Conservation (phyloP, 768 basidiomycete species). For the Mycena belliarum region DNA sequence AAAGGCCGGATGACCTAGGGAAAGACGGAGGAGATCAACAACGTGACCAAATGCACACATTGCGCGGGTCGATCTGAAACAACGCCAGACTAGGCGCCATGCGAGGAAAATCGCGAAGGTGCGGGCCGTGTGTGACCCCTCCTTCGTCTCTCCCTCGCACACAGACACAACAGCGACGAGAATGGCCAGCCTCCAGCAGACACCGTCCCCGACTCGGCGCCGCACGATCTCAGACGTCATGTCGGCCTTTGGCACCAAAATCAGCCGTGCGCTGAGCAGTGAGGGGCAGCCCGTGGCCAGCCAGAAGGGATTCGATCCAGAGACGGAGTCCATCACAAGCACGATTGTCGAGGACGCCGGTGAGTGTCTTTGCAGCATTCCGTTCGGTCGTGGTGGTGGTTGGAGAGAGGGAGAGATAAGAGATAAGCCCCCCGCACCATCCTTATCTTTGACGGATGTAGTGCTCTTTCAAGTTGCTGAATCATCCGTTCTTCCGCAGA, state of each 20-base stretch:
- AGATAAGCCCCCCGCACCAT: neutral
- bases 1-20: too few species aligned
- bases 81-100: too few species aligned
- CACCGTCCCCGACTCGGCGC: neutral
- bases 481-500: neutral
- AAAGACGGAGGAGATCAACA: too few species aligned
- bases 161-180: too few species aligned
- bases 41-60: too few species aligned
- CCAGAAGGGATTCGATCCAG: neutral
- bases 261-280: slow-evolving; percentile 15
- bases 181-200: neutral
- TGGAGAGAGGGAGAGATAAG: neutral
- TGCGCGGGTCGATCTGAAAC: too few species aligned
- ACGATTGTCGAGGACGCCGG: slow-evolving; percentile 7
- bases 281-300: slow-evolving; percentile 2
- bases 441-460: too few species aligned
- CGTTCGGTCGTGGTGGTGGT: slow-evolving; percentile 7
- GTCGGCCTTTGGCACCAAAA: slow-evolving; percentile 12
- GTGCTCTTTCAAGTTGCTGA: too few species aligned
- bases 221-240: slow-evolving; percentile 10
- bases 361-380: slow-evolving; percentile 1
- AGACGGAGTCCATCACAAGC: slow-evolving; percentile 12
- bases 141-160: too few species aligned
- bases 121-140: too few species aligned
- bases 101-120: too few species aligned